Evolutionary conservation across 768 basidiomycete species (phyloP).

Genomic region (Dictyophora rubrovolvata): DNA sequence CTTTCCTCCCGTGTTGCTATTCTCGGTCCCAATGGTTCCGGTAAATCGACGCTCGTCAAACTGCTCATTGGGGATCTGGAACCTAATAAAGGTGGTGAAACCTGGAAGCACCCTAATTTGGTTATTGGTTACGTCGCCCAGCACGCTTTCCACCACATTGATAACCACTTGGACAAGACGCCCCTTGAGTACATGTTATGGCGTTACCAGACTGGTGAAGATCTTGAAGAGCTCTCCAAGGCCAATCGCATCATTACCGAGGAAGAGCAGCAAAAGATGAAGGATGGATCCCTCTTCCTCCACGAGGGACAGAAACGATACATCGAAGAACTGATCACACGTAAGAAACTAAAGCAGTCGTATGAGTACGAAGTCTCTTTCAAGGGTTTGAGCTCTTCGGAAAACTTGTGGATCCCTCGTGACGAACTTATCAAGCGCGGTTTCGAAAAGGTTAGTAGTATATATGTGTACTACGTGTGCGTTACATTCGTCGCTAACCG

Average conservation of each 20-base stretch:
- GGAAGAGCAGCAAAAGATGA: slow-evolving; percentile 91
- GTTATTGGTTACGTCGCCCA: slow-evolving; percentile 99
- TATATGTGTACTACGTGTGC: slow-evolving; percentile 4
- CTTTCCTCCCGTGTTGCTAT: slow-evolving; percentile 97
- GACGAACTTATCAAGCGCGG: slow-evolving; percentile 97
- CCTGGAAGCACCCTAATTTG: slow-evolving; percentile 99
- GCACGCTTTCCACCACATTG: slow-evolving; percentile 99
- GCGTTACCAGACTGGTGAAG: slow-evolving; percentile 99
- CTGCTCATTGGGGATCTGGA: slow-evolving; percentile 95
- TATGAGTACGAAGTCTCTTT: slow-evolving; percentile 98
- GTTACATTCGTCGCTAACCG: slow-evolving; percentile 8
- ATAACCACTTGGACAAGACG: slow-evolving; percentile 96
- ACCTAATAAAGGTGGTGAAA: slow-evolving; percentile 91
- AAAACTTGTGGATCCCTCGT: slow-evolving; percentile 96
- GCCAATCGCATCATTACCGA: slow-evolving; percentile 78
- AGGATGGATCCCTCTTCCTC: slow-evolving; percentile 78
- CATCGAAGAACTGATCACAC: slow-evolving; percentile 82
- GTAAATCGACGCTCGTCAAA: slow-evolving; percentile 96
- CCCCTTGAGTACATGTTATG: slow-evolving; percentile 98
- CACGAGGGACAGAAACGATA: slow-evolving; percentile 90
- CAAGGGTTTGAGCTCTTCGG: slow-evolving; percentile 89
- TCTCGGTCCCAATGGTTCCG: slow-evolving; percentile 98
- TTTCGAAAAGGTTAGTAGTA: slow-evolving; percentile 70
- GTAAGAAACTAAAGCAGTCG: slow-evolving; percentile 99
- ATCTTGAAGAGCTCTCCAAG: slow-evolving; percentile 94